Percentiles rank a stretch among this genome's conserved stretches.
phyloP scores from a whole-genome alignment of 805 yeast species.

The Wickerhamiella azymoides region DNA sequence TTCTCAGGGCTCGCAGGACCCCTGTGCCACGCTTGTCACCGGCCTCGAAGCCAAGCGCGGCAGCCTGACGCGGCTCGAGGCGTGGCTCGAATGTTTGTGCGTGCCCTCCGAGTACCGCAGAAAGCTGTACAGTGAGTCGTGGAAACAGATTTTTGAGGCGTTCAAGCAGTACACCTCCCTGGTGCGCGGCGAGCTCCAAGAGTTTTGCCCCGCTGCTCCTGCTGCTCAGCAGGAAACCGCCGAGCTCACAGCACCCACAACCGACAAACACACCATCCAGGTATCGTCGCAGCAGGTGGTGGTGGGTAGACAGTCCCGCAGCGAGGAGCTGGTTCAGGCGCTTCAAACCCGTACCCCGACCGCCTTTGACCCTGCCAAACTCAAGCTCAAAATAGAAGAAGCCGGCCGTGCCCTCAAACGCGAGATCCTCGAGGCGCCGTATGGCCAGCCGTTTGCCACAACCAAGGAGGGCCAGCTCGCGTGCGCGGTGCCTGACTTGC shows the following conservation, averaged over 20 bases:
- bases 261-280: slow-evolving; percentile 17
- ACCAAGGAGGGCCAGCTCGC: slow-evolving; percentile 23
- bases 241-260: slow-evolving; percentile 9
- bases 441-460: slow-evolving; percentile 25
- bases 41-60: slow-evolving; percentile 22
- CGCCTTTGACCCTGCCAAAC: not conserved
- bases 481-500: slow-evolving; percentile 19
- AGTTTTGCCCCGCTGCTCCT: not conserved
- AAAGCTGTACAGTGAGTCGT: slow-evolving; percentile 9
- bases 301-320: not conserved
- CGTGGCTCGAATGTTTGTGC: slow-evolving; percentile 27
- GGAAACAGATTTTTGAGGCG: slow-evolving; percentile 22
- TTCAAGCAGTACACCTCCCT: not conserved
- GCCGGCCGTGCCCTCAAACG: not conserved
- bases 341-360: not conserved
- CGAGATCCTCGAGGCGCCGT: not conserved
- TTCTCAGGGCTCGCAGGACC: slow-evolving; percentile 21
- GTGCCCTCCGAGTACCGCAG: not conserved
- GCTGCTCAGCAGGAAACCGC: not conserved
- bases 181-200: not conserved
- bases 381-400: not conserved
- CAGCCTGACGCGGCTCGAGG: slow-evolving; percentile 22
- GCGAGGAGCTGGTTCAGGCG: slow-evolving; percentile 5
- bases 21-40: slow-evolving; percentile 27
- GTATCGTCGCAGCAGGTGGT: slow-evolving; percentile 12